phyloP scores from a whole-genome alignment of 495 filamentous ascomycete genomes.

The Daldinia bambusicola region DNA sequence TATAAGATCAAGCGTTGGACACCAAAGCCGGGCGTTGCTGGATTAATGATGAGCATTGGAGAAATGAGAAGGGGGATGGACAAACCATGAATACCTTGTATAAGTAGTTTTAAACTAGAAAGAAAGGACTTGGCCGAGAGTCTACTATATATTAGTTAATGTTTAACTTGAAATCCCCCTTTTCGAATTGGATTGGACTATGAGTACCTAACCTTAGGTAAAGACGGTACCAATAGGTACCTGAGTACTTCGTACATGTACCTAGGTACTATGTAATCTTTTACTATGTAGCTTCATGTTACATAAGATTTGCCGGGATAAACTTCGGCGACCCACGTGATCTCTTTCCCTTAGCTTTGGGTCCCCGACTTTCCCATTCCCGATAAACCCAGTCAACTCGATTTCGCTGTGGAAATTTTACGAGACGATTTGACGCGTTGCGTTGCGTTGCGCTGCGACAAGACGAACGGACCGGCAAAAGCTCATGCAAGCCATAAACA shows the following conservation, averaged over 20 bases:
- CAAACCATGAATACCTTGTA: not conserved
- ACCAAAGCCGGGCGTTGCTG: not conserved
- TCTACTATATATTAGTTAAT: slow-evolving; percentile 40
- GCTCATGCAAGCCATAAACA: slow-evolving; percentile 34
- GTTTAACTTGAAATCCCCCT: slow-evolving; percentile 23
- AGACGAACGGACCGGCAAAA: slow-evolving; percentile 33
- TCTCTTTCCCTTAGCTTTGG: slow-evolving; percentile 18
- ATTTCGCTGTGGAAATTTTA: slow-evolving; percentile 27
- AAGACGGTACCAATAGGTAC: too few species aligned
- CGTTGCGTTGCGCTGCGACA: slow-evolving; percentile 35
- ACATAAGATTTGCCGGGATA: not conserved
- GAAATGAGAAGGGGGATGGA: slow-evolving; percentile 3
- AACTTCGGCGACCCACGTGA: slow-evolving; percentile 30
- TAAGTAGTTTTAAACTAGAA: slow-evolving; percentile 27
- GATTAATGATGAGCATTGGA: slow-evolving; percentile 6
- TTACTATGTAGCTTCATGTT: not conserved
- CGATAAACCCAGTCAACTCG: slow-evolving; percentile 7
- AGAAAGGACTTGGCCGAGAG: slow-evolving; percentile 16
- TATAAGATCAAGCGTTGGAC: not conserved
- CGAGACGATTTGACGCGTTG: slow-evolving; percentile 41
- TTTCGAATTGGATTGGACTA: not conserved
- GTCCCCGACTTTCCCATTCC: not conserved
- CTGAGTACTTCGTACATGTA: not conserved
- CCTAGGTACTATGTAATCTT: too few species aligned
- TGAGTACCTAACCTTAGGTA: too few species aligned